Base-by-base conservation (phyloP, 176 grass and related monocot genomes). In the Pharus latifolius region DNA sequence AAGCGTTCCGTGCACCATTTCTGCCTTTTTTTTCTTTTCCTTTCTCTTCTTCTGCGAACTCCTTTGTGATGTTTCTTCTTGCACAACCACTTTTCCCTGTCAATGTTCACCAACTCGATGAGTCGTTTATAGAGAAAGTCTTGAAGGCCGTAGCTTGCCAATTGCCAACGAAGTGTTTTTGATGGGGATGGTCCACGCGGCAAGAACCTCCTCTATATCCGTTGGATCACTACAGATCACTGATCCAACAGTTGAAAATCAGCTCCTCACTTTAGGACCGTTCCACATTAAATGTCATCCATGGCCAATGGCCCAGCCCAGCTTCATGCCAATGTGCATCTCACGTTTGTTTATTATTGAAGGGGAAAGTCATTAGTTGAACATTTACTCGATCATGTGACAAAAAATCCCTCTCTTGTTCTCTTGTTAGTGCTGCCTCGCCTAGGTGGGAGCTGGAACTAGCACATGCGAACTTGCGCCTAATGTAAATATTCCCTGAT, bases 1-100 rank as follows among this genome's bases (percentile, higher is more conserved):
- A 22, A 92, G 84, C 55, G 79, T 92, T 16, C 89, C 81, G 28
- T 49, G 55, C 51, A 72, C 77, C 89, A 92, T 91, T 52, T 34
- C 38, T 56, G 2, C 74, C 40, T 44, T 3, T n/a, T 37, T 44
- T 3, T 15, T 10, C 13, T 20, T 17, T 15, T 49, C 30, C 1
- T 13, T 20, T 6, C 28, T 56, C 50, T 24, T 17, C 24, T 20
- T 28, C 19, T 38, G n/a, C n/a, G n/a, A n/a, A n/a, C n/a, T n/a
- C n/a, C n/a, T n/a, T n/a, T n/a, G n/a, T 32, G 29, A 25, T 60
- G 3, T 23, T 7, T 75, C 30, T 30, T 13, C 1, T 19, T 72
- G 59, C 29, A 28, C 32, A 37, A 35, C 3, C 46, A 34, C 68
- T 47, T 65, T 17, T 27, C 49, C 49, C 43, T 40, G 64, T 12